phyloP scores from a whole-genome alignment of 2,329 filamentous ascomycete species.

The Monosporascus sp. region DNA sequence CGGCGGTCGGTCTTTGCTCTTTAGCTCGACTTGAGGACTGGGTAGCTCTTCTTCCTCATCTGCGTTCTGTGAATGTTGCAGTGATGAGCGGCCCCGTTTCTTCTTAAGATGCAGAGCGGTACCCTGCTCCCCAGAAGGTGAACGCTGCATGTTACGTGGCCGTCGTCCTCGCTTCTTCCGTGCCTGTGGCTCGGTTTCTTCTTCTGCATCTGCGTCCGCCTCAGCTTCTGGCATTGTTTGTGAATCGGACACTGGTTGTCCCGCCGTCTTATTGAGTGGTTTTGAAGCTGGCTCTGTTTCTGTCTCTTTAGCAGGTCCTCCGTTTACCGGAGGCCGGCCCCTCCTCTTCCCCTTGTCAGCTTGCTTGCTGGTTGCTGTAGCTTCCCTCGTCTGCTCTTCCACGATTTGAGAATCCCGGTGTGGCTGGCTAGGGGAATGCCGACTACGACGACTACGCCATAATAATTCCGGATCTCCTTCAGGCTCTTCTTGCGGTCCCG shows the following conservation, averaged over 20 bases:
- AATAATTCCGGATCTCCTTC: too few relatives aligned
- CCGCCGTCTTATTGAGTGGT: slow-evolving; percentile 6
- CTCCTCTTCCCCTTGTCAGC: slow-evolving; percentile 6
- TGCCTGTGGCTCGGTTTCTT: slow-evolving; percentile 8
- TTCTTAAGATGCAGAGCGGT: not conserved
- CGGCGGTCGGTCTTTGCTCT: slow-evolving; percentile 17
- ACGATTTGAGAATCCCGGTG: not conserved
- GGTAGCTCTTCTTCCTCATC: slow-evolving; percentile 4
- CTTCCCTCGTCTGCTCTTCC: not conserved
- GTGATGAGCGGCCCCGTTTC: not conserved
- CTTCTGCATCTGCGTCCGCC: slow-evolving; percentile 3
- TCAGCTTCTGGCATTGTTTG: not conserved
- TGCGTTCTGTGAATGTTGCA: not conserved
- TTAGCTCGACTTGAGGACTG: slow-evolving; percentile 6
- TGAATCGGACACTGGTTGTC: not conserved
- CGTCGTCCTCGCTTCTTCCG: slow-evolving; percentile 21
- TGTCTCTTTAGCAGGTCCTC: not conserved
- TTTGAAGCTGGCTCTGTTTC: not conserved
- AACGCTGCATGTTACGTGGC: slow-evolving; percentile 16
- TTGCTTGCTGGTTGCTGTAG: slow-evolving; percentile 1
- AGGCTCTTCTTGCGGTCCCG: slow-evolving; percentile 1
- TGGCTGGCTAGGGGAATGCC: not conserved
- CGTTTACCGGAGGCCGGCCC: slow-evolving; percentile 5
- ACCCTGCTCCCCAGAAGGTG: not conserved
- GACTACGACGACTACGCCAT: not conserved